Evolutionary conservation across 192 early-diverging fungal species (phyloP).

Genomic region (Backusella sp.): DNA sequence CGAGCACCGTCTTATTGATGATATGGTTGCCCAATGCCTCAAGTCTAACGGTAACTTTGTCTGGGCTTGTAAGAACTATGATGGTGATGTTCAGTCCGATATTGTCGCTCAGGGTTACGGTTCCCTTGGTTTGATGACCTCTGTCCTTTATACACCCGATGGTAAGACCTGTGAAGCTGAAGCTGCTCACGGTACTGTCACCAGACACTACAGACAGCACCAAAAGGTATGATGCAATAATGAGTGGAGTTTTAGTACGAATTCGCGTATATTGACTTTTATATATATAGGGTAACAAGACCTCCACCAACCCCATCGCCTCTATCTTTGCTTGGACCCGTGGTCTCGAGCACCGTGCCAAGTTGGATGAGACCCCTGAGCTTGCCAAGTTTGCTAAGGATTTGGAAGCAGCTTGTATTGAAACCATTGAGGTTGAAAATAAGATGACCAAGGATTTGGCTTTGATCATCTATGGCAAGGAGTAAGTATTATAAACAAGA

Average conservation of each 20-base stretch:
- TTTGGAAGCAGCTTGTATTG: constrained; percentile 86
- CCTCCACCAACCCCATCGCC: constrained; percentile 96
- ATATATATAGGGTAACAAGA: constrained; percentile 66
- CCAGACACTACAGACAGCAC: constrained; percentile 92
- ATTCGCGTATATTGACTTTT: neutral
- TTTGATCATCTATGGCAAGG: constrained; percentile 88
- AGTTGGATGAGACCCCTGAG: constrained; percentile 82
- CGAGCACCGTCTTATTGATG: constrained; percentile 97
- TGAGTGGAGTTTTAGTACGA: neutral
- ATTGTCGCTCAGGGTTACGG: constrained; percentile 97
- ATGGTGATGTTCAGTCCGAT: constrained; percentile 95
- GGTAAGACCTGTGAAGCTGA: constrained; percentile 91
- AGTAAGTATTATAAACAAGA: constrained; percentile 28
- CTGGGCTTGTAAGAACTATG: constrained; percentile 95
- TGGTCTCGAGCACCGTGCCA: constrained; percentile 92
- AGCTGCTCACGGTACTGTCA: constrained; percentile 97
- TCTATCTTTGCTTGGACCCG: constrained; percentile 96
- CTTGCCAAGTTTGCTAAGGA: constrained; percentile 72
- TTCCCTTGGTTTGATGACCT: constrained; percentile 95
- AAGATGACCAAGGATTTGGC: constrained; percentile 99
- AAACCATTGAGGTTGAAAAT: constrained; percentile 77
- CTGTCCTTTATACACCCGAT: constrained; percentile 91
- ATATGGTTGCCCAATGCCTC: constrained; percentile 97
- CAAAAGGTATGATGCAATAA: constrained; percentile 58
- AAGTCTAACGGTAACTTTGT: constrained; percentile 94